Conservation (phyloP, 192 early-diverging fungal species). For the Coemansia sp. region DNA sequence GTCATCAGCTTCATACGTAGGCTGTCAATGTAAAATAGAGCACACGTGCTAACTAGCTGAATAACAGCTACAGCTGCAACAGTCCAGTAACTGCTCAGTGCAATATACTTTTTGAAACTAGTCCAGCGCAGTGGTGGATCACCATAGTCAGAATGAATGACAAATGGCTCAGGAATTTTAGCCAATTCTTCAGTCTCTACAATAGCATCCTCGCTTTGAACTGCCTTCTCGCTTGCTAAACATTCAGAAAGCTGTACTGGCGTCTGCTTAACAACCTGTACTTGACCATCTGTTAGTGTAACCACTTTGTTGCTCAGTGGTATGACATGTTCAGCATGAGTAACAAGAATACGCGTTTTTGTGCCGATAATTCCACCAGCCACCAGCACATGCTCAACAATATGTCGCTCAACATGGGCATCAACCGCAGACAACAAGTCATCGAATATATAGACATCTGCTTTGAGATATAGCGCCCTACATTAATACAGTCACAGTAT, state of each 20-base stretch:
- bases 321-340: slow-evolving; percentile 42
- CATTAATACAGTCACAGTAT: slow-evolving; percentile 14
- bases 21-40: slow-evolving; percentile 16
- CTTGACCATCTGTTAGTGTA: slow-evolving; percentile 13
- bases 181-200: background rate
- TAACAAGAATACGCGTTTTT: slow-evolving; percentile 54
- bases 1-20: slow-evolving; percentile 26
- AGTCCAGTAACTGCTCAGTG: slow-evolving; percentile 19
- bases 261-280: slow-evolving; percentile 1
- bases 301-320: slow-evolving; percentile 24
- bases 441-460: slow-evolving; percentile 68
- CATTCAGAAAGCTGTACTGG: background rate
- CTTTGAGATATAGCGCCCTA: slow-evolving; percentile 62
- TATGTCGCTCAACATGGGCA: slow-evolving; percentile 58
- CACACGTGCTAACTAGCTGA: slow-evolving; percentile 12
- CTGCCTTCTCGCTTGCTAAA: background rate
- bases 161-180: slow-evolving; percentile 1
- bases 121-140: slow-evolving; percentile 3
- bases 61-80: slow-evolving; percentile 6
- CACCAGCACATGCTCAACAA: slow-evolving; percentile 55
- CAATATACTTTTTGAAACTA: slow-evolving; percentile 1
- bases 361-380: slow-evolving; percentile 27
- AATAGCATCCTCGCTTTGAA: background rate
- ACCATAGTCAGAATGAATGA: slow-evolving; percentile 3
- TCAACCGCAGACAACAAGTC: slow-evolving; percentile 71